Evolutionary conservation across 257 asterid genomes (phyloP).

Genomic region (Forsythia suspensa): DNA sequence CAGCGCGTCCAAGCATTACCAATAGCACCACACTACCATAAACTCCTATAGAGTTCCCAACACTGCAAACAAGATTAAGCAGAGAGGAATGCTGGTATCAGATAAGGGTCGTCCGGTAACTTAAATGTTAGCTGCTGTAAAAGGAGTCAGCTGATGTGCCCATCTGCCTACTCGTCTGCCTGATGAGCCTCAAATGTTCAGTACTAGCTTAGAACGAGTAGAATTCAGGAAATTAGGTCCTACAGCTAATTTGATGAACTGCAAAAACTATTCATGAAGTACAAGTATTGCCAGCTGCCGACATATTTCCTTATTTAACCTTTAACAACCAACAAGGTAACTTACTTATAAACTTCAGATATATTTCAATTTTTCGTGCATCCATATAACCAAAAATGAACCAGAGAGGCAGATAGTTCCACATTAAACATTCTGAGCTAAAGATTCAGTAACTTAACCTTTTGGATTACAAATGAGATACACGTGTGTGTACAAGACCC

Average conservation of each 20-base stretch:
- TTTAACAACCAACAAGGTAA: not conserved
- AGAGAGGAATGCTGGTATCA: not conserved
- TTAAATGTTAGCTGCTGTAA: not conserved
- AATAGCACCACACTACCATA: conserved; percentile 58
- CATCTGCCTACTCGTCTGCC: not conserved
- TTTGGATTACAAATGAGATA: not conserved
- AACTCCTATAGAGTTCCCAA: conserved; percentile 49
- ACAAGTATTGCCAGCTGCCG: not conserved
- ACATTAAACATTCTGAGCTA: not conserved
- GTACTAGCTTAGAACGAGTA: not conserved
- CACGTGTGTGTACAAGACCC: not conserved
- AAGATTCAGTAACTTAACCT: not conserved
- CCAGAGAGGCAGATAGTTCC: not conserved
- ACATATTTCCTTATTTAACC: not conserved
- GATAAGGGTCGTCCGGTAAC: not conserved
- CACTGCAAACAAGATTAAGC: conserved; percentile 37
- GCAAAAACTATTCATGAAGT: not conserved
- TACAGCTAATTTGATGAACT: not conserved
- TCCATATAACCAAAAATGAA: not conserved
- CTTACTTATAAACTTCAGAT: not conserved
- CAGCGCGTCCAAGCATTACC: conserved; percentile 83
- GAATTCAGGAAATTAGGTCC: not conserved
- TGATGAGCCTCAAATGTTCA: not conserved
- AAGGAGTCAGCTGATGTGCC: not conserved
- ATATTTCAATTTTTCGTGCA: not conserved